Evolutionary conservation across 495 filamentous ascomycete species (phyloP).

Genomic region (Hyaloscypha hepaticicola): DNA sequence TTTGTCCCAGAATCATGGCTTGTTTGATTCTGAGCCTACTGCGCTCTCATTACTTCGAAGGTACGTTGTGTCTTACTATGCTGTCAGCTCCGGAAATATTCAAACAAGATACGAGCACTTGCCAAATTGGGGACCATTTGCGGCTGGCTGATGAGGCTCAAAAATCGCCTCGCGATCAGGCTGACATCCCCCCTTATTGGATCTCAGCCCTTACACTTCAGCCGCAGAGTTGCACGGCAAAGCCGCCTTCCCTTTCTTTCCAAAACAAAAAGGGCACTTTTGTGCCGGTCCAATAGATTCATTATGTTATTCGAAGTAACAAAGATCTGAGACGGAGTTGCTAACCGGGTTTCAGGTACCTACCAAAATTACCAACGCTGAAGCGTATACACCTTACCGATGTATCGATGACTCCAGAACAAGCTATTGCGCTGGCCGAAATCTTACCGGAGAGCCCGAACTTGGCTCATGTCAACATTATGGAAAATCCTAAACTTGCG

Average conservation of each 20-base stretch:
- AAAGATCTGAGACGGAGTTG: constrained; percentile 12
- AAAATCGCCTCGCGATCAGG: constrained; percentile 8
- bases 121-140: constrained; percentile 9
- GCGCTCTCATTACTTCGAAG: constrained; percentile 74
- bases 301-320: not conserved
- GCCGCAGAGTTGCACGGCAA: constrained; percentile 2
- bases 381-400: constrained; percentile 87
- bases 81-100: not conserved
- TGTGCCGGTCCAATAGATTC: not conserved
- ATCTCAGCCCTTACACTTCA: constrained; percentile 3
- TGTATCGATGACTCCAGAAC: constrained; percentile 80
- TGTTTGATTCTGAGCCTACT: constrained; percentile 74
- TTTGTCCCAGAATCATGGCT: constrained; percentile 79
- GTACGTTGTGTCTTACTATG: constrained; percentile 35
- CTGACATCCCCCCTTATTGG: not conserved
- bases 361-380: constrained; percentile 75
- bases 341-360: constrained; percentile 50
- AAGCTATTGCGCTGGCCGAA: constrained; percentile 86
- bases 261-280: not conserved
- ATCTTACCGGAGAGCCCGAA: constrained; percentile 81
- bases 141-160: constrained; percentile 26
- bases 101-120: not conserved
- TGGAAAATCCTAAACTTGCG: constrained; percentile 75
- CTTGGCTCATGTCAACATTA: constrained; percentile 82
- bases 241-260: not conserved